These are phyloP conservation scores for Teratosphaeriaceae sp. DNA, from an alignment of 2,329 filamentous ascomycete species.

Conservation along the genomic window DNA sequence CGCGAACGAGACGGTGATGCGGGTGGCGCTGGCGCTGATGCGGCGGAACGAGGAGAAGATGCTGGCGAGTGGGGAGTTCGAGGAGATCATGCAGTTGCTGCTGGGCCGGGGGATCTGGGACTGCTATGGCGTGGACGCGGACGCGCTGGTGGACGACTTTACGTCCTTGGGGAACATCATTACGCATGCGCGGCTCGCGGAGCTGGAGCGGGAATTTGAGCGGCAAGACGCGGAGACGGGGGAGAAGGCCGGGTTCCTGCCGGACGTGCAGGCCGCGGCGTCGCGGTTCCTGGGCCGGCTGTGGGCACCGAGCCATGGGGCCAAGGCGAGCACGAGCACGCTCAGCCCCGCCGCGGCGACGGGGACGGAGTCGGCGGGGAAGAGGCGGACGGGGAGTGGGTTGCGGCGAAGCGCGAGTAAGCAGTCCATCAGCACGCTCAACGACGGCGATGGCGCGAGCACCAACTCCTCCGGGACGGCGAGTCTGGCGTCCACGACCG, in stretches of 20 bases:
- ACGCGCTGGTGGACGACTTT: slow-evolving; percentile 93
- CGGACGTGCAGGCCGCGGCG: slow-evolving; percentile 64
- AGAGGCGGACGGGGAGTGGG: slow-evolving; percentile 1
- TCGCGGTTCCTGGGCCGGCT: slow-evolving; percentile 84
- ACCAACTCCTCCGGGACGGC: slow-evolving; percentile 23
- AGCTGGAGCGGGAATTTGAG: slow-evolving; percentile 74
- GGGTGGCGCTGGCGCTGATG: slow-evolving; percentile 93
- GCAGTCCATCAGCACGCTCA: slow-evolving; percentile 27
- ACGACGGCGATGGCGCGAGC: slow-evolving; percentile 35
- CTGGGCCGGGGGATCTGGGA: slow-evolving; percentile 90
- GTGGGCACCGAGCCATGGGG: slow-evolving; percentile 61
- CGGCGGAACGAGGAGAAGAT: slow-evolving; percentile 85
- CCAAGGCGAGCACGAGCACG: slow-evolving; percentile 27
- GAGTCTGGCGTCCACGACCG: slow-evolving; percentile 66
- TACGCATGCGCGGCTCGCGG: slow-evolving; percentile 72
- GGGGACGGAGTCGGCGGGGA: not conserved
- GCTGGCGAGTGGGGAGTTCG: slow-evolving; percentile 76
- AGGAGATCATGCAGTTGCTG: slow-evolving; percentile 92
- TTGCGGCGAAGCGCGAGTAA: slow-evolving; percentile 56
- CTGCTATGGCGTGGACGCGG: slow-evolving; percentile 82
- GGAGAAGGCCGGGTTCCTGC: slow-evolving; percentile 45
- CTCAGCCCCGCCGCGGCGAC: slow-evolving; percentile 24
- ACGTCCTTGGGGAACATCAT: slow-evolving; percentile 81
- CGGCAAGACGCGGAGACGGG: slow-evolving; percentile 60
- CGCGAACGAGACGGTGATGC: slow-evolving; percentile 94